These are phyloP conservation scores for Leptodontidium sp. DNA, from an alignment of 2,329 filamentous ascomycete genomes.

Conservation along the genomic window DNA sequence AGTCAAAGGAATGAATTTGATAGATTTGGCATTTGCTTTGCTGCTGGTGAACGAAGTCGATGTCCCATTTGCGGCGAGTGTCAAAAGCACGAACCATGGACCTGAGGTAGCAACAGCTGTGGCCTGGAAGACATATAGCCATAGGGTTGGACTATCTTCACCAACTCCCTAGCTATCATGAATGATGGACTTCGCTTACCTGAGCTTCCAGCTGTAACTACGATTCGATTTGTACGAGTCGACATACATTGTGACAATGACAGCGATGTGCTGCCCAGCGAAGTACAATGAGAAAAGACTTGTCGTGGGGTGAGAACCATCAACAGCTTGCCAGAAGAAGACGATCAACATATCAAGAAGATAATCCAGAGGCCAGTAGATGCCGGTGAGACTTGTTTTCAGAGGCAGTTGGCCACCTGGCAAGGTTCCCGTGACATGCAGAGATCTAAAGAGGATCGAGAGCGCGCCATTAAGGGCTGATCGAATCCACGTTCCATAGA, in stretches of 20 bases:
- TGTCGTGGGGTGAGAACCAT: constrained; percentile 1
- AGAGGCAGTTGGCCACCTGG: neutral
- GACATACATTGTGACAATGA: neutral
- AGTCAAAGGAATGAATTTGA: constrained; percentile 5
- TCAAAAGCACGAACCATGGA: neutral
- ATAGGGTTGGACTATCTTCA: neutral
- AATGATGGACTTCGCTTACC: neutral
- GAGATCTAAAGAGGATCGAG: neutral
- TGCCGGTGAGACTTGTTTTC: neutral
- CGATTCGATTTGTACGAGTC: neutral
- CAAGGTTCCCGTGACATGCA: neutral
- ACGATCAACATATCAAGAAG: constrained; percentile 7
- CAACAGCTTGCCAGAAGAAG: constrained; percentile 14
- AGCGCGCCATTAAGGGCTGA: neutral
- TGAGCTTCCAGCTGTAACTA: neutral
- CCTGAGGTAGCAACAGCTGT: neutral
- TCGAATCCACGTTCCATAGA: constrained; percentile 13
- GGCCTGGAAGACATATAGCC: neutral
- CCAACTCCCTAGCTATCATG: neutral
- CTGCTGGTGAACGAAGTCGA: neutral
- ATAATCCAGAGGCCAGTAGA: constrained; percentile 10
- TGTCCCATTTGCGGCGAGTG: neutral
- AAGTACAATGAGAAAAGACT: constrained; percentile 11
- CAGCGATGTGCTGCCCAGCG: neutral
- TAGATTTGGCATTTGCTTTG: neutral